These are phyloP conservation scores for Neofusicoccum kwambonambiense DNA, from an alignment of 2,329 filamentous ascomycete species.

Conservation along the genomic window DNA sequence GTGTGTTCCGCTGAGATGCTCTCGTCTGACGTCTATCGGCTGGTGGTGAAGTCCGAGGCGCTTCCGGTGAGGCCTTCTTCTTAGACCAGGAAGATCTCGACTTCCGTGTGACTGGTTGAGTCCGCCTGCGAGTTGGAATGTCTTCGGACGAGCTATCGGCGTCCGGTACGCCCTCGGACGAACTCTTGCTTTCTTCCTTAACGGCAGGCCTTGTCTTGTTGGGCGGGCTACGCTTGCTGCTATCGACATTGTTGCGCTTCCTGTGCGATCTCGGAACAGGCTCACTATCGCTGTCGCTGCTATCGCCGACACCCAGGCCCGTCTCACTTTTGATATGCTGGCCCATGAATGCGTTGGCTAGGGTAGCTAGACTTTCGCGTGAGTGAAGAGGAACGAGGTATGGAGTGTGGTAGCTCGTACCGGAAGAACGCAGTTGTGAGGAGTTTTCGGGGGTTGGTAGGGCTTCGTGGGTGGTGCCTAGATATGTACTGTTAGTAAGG, in stretches of 20 bases:
- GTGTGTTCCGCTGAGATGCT: not conserved
- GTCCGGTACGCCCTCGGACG: not conserved
- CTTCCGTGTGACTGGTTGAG: not conserved
- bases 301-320: not conserved
- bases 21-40: not conserved
- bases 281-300: not conserved
- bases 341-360: not conserved
- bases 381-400: not conserved
- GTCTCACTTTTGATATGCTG: not conserved
- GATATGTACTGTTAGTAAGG: not conserved
- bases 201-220: not conserved
- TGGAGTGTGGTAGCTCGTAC: not conserved
- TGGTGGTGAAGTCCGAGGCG: not conserved
- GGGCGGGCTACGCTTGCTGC: not conserved
- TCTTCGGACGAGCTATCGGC: conserved; percentile 18
- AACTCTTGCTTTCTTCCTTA: not conserved
- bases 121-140: not conserved
- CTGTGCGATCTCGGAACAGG: not conserved
- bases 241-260: not conserved
- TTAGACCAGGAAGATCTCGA: not conserved
- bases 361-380: not conserved
- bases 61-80: not conserved
- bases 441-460: not conserved
- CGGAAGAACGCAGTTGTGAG: not conserved
- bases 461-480: not conserved